Evolutionary conservation across 495 filamentous ascomycete species (phyloP), one percentile per base, ranked within the genome.

Genomic region (Penicillium nucicola): DNA sequence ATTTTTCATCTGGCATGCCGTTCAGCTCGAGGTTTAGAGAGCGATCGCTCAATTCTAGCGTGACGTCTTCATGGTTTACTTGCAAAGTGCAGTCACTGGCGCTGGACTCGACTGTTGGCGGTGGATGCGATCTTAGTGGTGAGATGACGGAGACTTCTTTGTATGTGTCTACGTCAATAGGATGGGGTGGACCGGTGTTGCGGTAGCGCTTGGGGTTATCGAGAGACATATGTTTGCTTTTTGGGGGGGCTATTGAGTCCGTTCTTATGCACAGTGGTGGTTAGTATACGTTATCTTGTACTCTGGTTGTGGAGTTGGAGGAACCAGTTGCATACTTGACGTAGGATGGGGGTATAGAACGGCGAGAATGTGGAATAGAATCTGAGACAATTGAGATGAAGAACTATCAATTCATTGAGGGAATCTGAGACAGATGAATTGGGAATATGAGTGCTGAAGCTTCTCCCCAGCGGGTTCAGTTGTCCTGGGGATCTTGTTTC

Each of bases 11-110:
- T 5, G n/a, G 36, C 18, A 32, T 40, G 46, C 40, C 36, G 13
- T 41, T 31, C 5, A 48, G 28, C 2, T 41, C 46, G 36, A 48
- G 30, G 15, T 48, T 48, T 17, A 17, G 40, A 23, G 32, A 15
- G 12, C 36, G 46, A 13, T 41, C 46, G 15, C 37, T 48, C 13
- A 48, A 33, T 13, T 48, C 46, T 14, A 48, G 25, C 1, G 35
- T 48, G 17, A 36, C 40, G 36, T 48, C 46, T 28, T 14, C 14
- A 17, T 48, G 28, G 17, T 17, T 41, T 13, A 48, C 46, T 41
- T 48, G 23, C 17, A 48, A 13, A 11, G 46, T 48, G n/a, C 36
- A 18, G 15, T 48, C 37, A 6, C 30, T 41, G 6, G 38, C n/a
- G 17, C 23, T 38, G 13, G 39, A 19, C 33, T 48, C 46, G 37